These are phyloP conservation scores for Talaromyces sp. DNA, from an alignment of 2,329 filamentous ascomycete species.

Conservation along the genomic window DNA sequence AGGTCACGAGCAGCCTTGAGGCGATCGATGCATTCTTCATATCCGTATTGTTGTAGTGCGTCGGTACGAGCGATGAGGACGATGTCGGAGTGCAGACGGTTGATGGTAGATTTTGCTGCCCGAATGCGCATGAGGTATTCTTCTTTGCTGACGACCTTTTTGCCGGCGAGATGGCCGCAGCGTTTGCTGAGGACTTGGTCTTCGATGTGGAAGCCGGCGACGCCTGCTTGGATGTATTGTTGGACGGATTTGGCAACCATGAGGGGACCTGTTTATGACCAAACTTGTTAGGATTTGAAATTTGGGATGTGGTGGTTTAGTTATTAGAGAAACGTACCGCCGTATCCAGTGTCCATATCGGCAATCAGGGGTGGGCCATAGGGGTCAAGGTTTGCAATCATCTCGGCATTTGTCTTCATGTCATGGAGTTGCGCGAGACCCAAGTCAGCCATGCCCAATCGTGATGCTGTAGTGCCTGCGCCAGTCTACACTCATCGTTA, in stretches of 20 bases:
- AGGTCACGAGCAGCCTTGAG: slow-evolving; percentile 41
- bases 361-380: slow-evolving; percentile 51
- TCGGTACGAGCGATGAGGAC: slow-evolving; percentile 48
- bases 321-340: slow-evolving; percentile 24
- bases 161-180: slow-evolving; percentile 43
- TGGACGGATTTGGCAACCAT: slow-evolving; percentile 52
- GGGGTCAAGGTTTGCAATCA: slow-evolving; percentile 54
- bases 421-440: slow-evolving; percentile 53
- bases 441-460: slow-evolving; percentile 51
- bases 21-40: slow-evolving; percentile 41
- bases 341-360: slow-evolving; percentile 57
- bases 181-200: slow-evolving; percentile 53
- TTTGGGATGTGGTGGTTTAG: not conserved
- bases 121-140: slow-evolving; percentile 40
- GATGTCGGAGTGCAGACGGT: slow-evolving; percentile 41
- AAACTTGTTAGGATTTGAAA: not conserved
- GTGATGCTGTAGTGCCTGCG: slow-evolving; percentile 51
- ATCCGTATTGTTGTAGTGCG: slow-evolving; percentile 33
- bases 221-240: slow-evolving; percentile 53
- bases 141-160: slow-evolving; percentile 38
- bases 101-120: slow-evolving; percentile 29
- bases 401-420: slow-evolving; percentile 57
- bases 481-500: slow-evolving; percentile 42
- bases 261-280: slow-evolving; percentile 37
- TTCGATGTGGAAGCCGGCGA: slow-evolving; percentile 59